Base-by-base conservation (phyloP, 2,329 filamentous ascomycete genomes). In the Aspergillus fructus region DNA sequence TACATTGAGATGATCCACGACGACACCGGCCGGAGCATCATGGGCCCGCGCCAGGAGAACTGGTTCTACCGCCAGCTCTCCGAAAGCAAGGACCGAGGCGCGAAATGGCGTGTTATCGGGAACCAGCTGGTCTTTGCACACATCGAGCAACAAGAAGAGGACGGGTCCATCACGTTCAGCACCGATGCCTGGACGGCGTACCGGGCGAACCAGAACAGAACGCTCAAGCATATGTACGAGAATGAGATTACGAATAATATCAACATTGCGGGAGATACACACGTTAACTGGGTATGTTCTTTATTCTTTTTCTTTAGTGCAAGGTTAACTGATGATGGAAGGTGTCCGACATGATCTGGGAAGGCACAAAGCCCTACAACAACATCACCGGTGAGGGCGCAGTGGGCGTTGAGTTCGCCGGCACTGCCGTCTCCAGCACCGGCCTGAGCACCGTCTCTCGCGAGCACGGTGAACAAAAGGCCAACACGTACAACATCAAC, bases 221-320 rank as follows among this genome's bases (percentile, higher is more conserved):
- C 89, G 0, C 76, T 90, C 11, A 75, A 85, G 64, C 83, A 85
- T 54, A 74, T 91, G 8, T 88, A 87, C 65, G 78, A 85, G 53
- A 85, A 90, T 70, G 79, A 85, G 19, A 90, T 91, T 62, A 78
- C 77, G 55, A 91, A 92, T 76, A 91, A 87, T 67, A 83, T 91
- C 64, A 85, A 91, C 66, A 81, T 92, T 23, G 81, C 88, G 0
- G 89, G 89, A 12, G 89, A 91, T 68, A 83, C 80, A 40, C 89
- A 91, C 67, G 81, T 82, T 21, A 85, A 83, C 49, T 90, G 88
- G 84, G 84, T 83, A 34, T 13, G 52, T 55, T 1, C 8, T 39
- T 11, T 13, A 13, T 8, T 27, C 24, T 19, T 15, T 7, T 19
- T 3, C 45, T 33, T 33, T 3, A 15, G 12, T 37, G 8, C 33